phyloP scores from a whole-genome alignment of 352 stramenopile genomes.

The Phytopythium mirpurense region DNA sequence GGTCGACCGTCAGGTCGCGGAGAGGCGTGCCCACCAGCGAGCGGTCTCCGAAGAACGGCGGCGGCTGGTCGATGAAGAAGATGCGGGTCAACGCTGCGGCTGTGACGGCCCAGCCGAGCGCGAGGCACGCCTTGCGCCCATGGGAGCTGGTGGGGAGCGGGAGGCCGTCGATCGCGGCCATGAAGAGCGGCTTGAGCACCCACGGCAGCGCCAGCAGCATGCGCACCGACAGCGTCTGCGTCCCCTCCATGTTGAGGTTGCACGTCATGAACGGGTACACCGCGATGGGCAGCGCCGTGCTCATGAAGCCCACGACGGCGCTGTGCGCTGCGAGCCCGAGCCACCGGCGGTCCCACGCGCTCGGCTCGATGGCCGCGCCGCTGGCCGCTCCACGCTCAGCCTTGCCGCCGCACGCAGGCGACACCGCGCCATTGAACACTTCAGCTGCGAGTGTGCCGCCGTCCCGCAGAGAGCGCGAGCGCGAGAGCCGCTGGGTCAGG shows the following conservation, averaged over 20 bases:
- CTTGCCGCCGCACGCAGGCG: not conserved
- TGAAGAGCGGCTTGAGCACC: constrained; percentile 43
- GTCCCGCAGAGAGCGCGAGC: constrained; percentile 11
- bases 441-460: constrained; percentile 5
- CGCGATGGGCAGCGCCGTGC: constrained; percentile 39
- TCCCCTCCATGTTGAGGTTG: constrained; percentile 70
- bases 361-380: constrained; percentile 2
- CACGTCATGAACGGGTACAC: constrained; percentile 62
- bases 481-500: constrained; percentile 32
- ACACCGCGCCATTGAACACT: not conserved
- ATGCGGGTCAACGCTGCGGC: constrained; percentile 22
- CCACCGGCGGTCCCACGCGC: constrained; percentile 31
- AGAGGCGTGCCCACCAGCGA: constrained; percentile 20
- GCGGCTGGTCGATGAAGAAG: constrained; percentile 31
- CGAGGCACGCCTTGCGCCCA: constrained; percentile 21
- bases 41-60: constrained; percentile 41
- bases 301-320: constrained; percentile 43
- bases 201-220: constrained; percentile 46
- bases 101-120: constrained; percentile 39
- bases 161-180: constrained; percentile 29
- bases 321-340: constrained; percentile 49
- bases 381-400: not conserved
- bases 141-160: constrained; percentile 18
- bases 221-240: constrained; percentile 45
- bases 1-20: constrained; percentile 14